These are phyloP conservation scores for Moesziomyces parantarcticus DNA, from an alignment of 1,284 basidiomycete species.

Conservation along the genomic window DNA sequence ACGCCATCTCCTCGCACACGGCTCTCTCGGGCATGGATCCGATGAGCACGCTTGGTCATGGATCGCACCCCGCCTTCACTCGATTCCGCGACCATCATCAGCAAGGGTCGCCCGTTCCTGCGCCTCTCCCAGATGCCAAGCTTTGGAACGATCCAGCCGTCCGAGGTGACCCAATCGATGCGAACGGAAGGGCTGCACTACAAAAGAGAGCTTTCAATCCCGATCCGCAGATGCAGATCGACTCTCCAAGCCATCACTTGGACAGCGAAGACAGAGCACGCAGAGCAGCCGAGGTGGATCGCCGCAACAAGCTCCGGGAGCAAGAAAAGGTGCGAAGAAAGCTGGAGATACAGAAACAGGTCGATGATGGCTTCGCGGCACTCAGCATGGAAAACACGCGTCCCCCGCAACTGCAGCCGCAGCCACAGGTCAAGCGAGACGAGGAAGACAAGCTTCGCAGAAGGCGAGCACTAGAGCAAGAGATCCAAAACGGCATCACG, in stretches of 20 bases:
- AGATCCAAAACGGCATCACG: slow-evolving; percentile 25
- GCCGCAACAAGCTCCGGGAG: slow-evolving; percentile 26
- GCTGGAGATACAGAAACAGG: slow-evolving; percentile 22
- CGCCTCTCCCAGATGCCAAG: background rate
- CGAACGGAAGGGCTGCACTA: background rate
- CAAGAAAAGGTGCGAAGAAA: slow-evolving; percentile 24
- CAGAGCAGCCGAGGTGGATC: slow-evolving; percentile 25
- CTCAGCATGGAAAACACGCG: slow-evolving; percentile 18
- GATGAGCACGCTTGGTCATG: slow-evolving; percentile 29
- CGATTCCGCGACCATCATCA: background rate
- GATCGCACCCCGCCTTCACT: slow-evolving; percentile 10
- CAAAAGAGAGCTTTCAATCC: no score
- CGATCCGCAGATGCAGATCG: background rate
- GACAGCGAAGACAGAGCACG: slow-evolving; percentile 13
- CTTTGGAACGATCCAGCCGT: background rate
- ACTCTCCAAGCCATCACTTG: background rate
- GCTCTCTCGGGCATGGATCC: slow-evolving; percentile 26
- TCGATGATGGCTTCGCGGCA: slow-evolving; percentile 24
- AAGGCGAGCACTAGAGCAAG: slow-evolving; percentile 17
- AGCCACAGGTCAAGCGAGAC: slow-evolving; percentile 30
- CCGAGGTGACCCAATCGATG: background rate
- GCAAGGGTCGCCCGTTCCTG: background rate
- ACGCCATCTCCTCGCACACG: slow-evolving; percentile 2
- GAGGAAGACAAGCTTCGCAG: slow-evolving; percentile 25
- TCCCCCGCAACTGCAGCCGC: slow-evolving; percentile 17